Conservation (phyloP, 371 early-diverging fungal genomes). For the Syncephalastrum monosporum region DNA sequence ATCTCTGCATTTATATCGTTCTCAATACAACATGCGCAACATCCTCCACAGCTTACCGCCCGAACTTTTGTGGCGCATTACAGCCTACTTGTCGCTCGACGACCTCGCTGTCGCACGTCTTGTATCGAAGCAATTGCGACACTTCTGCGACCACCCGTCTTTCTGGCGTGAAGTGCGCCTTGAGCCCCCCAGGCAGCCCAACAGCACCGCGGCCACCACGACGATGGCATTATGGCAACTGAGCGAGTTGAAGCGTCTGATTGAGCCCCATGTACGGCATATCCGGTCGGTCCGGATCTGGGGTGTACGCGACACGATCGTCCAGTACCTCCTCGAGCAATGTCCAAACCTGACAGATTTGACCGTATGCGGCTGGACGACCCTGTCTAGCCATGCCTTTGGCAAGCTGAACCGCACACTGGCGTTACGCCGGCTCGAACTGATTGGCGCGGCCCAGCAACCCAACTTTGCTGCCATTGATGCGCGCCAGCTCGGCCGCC, state of each 20-base stretch:
- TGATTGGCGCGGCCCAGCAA: conserved; percentile 24
- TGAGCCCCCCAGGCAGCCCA: not conserved
- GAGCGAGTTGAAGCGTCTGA: conserved; percentile 19
- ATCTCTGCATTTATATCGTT: not conserved
- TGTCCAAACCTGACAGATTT: conserved; percentile 24
- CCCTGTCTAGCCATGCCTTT: conserved; percentile 38
- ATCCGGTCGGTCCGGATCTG: conserved; percentile 27
- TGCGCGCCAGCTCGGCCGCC: conserved; percentile 22
- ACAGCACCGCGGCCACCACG: not conserved
- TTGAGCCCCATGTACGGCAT: conserved; percentile 25
- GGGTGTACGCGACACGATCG: conserved; percentile 40
- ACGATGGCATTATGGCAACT: conserved; percentile 23
- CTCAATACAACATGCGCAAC: not conserved
- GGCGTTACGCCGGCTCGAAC: conserved; percentile 18
- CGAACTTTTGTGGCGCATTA: conserved; percentile 17
- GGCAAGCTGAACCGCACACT: conserved; percentile 5
- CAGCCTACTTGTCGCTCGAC: conserved; percentile 9
- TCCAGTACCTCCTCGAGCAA: conserved; percentile 25
- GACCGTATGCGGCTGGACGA: conserved; percentile 34
- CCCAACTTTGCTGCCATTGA: conserved; percentile 36
- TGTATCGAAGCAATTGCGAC: conserved; percentile 12
- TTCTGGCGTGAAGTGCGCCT: conserved; percentile 26
- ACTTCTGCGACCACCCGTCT: conserved; percentile 27
- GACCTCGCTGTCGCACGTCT: conserved; percentile 22
- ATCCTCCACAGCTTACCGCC: conserved; percentile 13